Percentiles rank a stretch among this genome's conserved stretches.
These are phyloP conservation scores for Candida stauntonica DNA, from an alignment of 805 yeast species.

Conservation along the genomic window DNA sequence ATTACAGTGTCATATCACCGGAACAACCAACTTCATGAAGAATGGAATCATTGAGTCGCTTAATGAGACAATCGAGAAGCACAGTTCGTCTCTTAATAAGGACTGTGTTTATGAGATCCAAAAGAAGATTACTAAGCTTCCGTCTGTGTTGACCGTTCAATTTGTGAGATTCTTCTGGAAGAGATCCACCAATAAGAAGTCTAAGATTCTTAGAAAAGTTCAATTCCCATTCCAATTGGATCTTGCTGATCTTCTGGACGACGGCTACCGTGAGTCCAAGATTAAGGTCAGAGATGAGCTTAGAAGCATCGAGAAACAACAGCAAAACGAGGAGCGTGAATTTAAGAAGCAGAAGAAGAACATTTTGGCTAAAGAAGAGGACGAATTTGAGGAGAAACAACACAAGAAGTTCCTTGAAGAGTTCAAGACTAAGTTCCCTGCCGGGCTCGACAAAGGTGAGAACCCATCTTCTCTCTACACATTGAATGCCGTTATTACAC, in stretches of 20 bases:
- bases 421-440: constrained; percentile 42
- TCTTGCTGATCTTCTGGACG: constrained; percentile 78
- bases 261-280: constrained; percentile 63
- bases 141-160: constrained; percentile 84
- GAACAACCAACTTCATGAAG: constrained; percentile 79
- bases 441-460: constrained; percentile 51
- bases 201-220: constrained; percentile 91
- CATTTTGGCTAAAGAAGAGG: constrained; percentile 46
- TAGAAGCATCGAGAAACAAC: constrained; percentile 69
- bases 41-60: constrained; percentile 78
- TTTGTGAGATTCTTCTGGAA: constrained; percentile 97
- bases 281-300: constrained; percentile 71
- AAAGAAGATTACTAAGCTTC: constrained; percentile 65
- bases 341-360: constrained; percentile 52
- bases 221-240: constrained; percentile 93
- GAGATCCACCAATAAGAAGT: constrained; percentile 82
- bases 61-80: constrained; percentile 73
- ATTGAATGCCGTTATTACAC: constrained; percentile 79
- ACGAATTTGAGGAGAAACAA: constrained; percentile 43
- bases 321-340: constrained; percentile 66
- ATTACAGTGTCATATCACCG: constrained; percentile 83
- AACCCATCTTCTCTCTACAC: constrained; percentile 88
- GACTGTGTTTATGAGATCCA: constrained; percentile 66
- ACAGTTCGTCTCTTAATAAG: constrained; percentile 61
- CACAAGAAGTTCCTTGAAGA: constrained; percentile 47